phyloP scores from a whole-genome alignment of 208 protist genomes.

The Acanthamoeba royreba region DNA sequence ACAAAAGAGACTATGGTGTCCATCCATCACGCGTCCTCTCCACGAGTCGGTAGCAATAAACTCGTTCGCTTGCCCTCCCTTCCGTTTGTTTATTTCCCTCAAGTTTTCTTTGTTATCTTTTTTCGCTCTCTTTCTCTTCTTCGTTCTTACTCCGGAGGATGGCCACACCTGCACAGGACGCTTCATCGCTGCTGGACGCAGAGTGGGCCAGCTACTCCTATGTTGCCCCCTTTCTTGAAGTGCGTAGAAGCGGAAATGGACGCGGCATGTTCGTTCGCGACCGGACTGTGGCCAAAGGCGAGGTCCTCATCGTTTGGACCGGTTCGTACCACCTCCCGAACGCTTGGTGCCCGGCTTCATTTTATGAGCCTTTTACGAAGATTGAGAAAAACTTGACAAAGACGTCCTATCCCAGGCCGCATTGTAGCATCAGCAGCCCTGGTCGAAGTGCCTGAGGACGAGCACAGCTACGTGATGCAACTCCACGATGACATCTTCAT shows the following conservation, averaged over 20 bases:
- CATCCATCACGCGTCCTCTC: no score
- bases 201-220: slow-evolving; percentile 2
- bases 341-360: no score
- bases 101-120: no score
- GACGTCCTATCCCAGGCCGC: not conserved
- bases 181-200: not conserved
- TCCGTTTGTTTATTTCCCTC: not conserved
- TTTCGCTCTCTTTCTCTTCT: not conserved
- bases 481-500: slow-evolving; percentile 11
- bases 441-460: not conserved
- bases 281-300: not conserved
- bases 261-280: slow-evolving; percentile 6
- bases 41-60: no score
- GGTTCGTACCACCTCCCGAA: no score
- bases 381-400: not conserved
- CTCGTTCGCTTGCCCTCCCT: not conserved
- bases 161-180: not conserved
- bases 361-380: not conserved
- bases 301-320: slow-evolving; percentile 6
- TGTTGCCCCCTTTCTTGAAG: not conserved
- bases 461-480: slow-evolving; percentile 33
- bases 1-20: no score
- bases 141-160: no score
- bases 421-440: not conserved
- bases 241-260: not conserved